Conservation (phyloP, 163 green algal genomes). For the Coccomyxa subellipsoidea region DNA sequence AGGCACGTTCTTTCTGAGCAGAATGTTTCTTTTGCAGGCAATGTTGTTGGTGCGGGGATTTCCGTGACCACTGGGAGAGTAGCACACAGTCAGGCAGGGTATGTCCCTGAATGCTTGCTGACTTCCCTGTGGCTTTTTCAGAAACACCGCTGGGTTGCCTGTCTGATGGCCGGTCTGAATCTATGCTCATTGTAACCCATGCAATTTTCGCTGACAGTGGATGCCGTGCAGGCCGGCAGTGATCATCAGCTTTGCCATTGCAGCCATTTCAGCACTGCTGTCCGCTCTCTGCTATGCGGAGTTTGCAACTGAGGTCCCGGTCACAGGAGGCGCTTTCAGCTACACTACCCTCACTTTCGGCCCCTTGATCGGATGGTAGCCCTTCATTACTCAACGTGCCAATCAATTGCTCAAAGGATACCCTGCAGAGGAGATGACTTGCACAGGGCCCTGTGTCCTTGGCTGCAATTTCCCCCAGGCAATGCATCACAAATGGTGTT, state of each 20-base stretch:
- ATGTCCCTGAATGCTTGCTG: background rate
- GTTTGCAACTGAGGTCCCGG: conserved; percentile 63
- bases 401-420: no score
- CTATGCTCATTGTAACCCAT: no score
- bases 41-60: conserved; percentile 8
- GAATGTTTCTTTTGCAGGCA: background rate
- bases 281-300: conserved; percentile 76
- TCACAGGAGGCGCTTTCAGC: conserved; percentile 75
- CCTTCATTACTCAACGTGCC: no score
- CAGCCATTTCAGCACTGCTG: conserved; percentile 60
- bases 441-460: no score
- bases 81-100: background rate
- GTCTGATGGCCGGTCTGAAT: no score
- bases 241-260: conserved; percentile 64
- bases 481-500: no score
- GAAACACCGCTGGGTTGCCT: no score
- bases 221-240: conserved; percentile 46
- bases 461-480: no score
- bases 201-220: background rate
- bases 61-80: conserved; percentile 4
- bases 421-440: no score
- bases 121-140: background rate
- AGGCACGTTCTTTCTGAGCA: no score
- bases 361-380: conserved; percentile 68
- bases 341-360: conserved; percentile 71